Evolutionary conservation across 163 green algal genomes (phyloP), one percentile per base, ranked within the genome.

Genomic region (Scenedesmus sp.): DNA sequence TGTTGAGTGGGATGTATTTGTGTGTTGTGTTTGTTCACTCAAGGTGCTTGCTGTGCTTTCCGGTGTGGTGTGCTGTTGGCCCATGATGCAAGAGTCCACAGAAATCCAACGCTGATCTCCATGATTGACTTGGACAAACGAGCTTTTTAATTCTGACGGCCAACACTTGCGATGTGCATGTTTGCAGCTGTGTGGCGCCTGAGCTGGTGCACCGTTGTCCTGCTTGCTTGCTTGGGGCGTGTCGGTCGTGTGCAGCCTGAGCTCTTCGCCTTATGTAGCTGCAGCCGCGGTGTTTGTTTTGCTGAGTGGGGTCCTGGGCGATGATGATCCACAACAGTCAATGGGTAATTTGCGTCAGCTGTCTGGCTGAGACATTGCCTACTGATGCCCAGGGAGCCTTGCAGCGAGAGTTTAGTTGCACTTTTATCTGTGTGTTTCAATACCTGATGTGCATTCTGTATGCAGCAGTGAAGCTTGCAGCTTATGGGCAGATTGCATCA

Each of bases 341-440:
- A 90, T 90, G 85, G 85, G 85, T 90, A 90, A 90, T 90, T 90
- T 90, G 85, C 85, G 85, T 90, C 85, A 76, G 70, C 85, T 73
- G 85, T 44, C 72, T 90, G 72, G 85, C 33, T 84, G 85, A 90
- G 44, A 90, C 53, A 68, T 15, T 90, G 85, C 85, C 18, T 56
- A n/a, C 85, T 79, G 85, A 90, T 26, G 70, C 85, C 85, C 85
- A 51, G 80, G 22, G 6, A 16, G 20, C 6, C 10, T 53, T 53
- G 46, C n/a, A n/a, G n/a, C 13, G 51, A 61, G 51, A 3, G 51
- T 3, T 61, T 3, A 22, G 20, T 61, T 22, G 7, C 51, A 61
- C 20, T 26, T n/a, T n/a, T n/a, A n/a, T n/a, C n/a, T 12, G 13
- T 61, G 12, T 15, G 7, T 56, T 56, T 56, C 10, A 10, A 56